Evolutionary conservation across 805 yeast genomes (phyloP).

Genomic region (Pichia heedii): DNA sequence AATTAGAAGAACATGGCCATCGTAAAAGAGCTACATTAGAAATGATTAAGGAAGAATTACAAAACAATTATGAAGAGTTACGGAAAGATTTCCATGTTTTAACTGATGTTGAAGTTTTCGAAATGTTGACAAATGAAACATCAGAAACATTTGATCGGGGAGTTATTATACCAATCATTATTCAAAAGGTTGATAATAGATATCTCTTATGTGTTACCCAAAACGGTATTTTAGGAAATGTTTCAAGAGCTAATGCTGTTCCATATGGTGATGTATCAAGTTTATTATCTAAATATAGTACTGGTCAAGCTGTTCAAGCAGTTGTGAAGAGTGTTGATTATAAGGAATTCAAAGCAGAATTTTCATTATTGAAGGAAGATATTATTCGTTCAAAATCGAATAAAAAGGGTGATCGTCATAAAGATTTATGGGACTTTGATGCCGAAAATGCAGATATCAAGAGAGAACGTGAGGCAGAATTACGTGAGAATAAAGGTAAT

Average conservation of each 20-base stretch:
- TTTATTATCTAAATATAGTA: conserved; percentile 32
- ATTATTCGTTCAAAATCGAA: conserved; percentile 45
- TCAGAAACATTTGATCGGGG: conserved; percentile 59
- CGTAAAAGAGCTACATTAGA: conserved; percentile 72
- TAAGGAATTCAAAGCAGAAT: conserved; percentile 63
- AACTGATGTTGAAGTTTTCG: conserved; percentile 67
- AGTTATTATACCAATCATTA: conserved; percentile 63
- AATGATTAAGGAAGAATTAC: conserved; percentile 78
- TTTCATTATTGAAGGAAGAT: conserved; percentile 61
- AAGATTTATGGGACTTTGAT: conserved; percentile 69
- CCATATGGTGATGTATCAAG: conserved; percentile 42
- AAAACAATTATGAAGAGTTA: conserved; percentile 79
- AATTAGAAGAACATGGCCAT: conserved; percentile 69
- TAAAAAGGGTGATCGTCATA: conserved; percentile 36
- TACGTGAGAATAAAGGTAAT: conserved; percentile 57
- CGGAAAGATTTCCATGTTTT: conserved; percentile 63
- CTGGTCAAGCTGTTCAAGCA: conserved; percentile 83
- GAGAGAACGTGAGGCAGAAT: conserved; percentile 49
- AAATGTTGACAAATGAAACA: conserved; percentile 83
- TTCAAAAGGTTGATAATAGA: conserved; percentile 49
- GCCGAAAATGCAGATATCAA: conserved; percentile 62
- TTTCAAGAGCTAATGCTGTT: conserved; percentile 23
- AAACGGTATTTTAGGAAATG: conserved; percentile 40
- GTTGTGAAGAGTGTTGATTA: conserved; percentile 64
- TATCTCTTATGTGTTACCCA: conserved; percentile 37